Evolutionary conservation across 352 stramenopile genomes (phyloP).

Genomic region (Aphanomyces cochlioides): DNA sequence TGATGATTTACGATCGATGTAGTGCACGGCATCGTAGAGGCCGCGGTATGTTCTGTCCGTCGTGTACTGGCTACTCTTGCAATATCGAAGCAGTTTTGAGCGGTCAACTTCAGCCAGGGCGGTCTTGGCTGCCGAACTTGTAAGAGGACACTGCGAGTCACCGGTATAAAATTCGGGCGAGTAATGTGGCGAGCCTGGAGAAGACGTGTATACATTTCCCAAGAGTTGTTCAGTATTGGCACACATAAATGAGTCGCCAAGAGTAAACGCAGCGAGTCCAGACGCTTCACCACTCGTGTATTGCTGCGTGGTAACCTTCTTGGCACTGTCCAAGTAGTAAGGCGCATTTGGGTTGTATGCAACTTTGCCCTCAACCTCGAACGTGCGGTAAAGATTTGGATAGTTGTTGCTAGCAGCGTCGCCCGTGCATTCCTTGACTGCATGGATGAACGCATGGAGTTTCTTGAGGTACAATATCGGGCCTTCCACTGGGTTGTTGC

Average conservation of each 20-base stretch:
- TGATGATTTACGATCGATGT: slow-evolving; percentile 16
- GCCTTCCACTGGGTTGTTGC: slow-evolving; percentile 25
- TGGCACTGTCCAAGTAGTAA: slow-evolving; percentile 19
- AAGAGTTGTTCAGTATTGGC: slow-evolving; percentile 24
- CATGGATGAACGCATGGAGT: slow-evolving; percentile 25
- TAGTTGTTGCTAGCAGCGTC: background rate
- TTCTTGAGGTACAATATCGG: slow-evolving; percentile 27
- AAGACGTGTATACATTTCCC: too few relatives aligned
- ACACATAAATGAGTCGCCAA: slow-evolving; percentile 20
- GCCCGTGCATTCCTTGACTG: slow-evolving; percentile 6
- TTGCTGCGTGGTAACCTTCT: slow-evolving; percentile 6
- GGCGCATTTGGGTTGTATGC: slow-evolving; percentile 29
- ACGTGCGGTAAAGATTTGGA: slow-evolving; percentile 25
- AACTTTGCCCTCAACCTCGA: background rate
- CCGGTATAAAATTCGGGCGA: too few relatives aligned
- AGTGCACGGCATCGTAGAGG: slow-evolving; percentile 27
- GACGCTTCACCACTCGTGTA: slow-evolving; percentile 31
- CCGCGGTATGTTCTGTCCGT: slow-evolving; percentile 5
- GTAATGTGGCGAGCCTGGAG: too few relatives aligned
- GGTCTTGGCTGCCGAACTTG: too few relatives aligned
- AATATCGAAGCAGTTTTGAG: slow-evolving; percentile 22
- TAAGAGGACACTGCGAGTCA: too few relatives aligned
- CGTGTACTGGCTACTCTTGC: slow-evolving; percentile 19
- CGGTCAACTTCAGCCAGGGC: background rate
- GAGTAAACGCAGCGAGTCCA: slow-evolving; percentile 16